Evolutionary conservation across 768 basidiomycete genomes (phyloP).

Genomic region (Rhizopogon roseolus): DNA sequence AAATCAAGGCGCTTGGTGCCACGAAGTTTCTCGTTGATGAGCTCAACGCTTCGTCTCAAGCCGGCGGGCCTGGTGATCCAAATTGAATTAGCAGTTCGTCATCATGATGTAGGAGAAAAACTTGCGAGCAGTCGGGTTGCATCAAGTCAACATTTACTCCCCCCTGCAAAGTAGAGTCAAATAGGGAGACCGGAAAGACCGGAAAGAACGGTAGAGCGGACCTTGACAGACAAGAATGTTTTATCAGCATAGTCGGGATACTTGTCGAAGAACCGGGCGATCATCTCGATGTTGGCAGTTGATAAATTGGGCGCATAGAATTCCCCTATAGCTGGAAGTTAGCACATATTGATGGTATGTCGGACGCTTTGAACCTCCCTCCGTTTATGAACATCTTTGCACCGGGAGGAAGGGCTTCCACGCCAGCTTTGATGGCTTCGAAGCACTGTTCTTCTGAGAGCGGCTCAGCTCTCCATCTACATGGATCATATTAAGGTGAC

Average conservation of each 20-base stretch:
- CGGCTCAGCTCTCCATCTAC: constrained; percentile 38
- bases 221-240: constrained; percentile 33
- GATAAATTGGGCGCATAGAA: constrained; percentile 49
- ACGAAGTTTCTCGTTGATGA: constrained; percentile 39
- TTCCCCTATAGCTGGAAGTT: constrained; percentile 29
- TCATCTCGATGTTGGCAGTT: constrained; percentile 44
- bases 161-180: constrained; percentile 10
- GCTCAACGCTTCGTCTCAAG: constrained; percentile 43
- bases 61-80: constrained; percentile 27
- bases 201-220: neutral
- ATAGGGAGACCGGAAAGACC: neutral
- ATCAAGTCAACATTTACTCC: constrained; percentile 6
- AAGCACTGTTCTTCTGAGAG: constrained; percentile 58
- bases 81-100: constrained; percentile 12
- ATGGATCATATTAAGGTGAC: neutral
- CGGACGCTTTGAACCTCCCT: constrained; percentile 22
- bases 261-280: constrained; percentile 44
- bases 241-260: constrained; percentile 31
- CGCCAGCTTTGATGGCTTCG: constrained; percentile 51
- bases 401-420: constrained; percentile 37
- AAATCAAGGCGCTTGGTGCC: constrained; percentile 55
- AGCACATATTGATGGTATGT: neutral
- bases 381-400: constrained; percentile 48
- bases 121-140: constrained; percentile 25
- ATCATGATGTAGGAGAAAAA: constrained; percentile 7